phyloP scores from a whole-genome alignment of 1,284 basidiomycete species.

The Puccinia novopanici region DNA sequence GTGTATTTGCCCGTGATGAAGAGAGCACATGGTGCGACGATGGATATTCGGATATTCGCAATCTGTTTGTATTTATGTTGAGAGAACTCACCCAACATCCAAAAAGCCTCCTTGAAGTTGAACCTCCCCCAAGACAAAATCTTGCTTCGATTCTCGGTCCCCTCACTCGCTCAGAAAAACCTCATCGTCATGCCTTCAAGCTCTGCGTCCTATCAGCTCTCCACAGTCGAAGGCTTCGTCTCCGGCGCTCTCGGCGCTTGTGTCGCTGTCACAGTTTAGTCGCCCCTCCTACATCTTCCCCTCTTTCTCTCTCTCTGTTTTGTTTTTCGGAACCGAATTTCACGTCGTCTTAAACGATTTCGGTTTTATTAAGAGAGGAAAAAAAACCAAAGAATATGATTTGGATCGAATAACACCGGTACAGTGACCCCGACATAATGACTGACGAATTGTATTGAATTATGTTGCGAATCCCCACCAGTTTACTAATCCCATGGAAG shows the following conservation, averaged over 20 bases:
- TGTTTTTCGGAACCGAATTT: not conserved
- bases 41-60: too few relatives aligned
- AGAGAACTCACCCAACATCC: too few relatives aligned
- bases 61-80: too few relatives aligned
- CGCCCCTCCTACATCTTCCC: not conserved
- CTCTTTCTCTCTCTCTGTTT: not conserved
- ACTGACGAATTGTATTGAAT: not conserved
- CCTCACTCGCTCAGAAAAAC: too few relatives aligned
- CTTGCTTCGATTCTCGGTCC: too few relatives aligned
- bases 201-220: conserved; percentile 11
- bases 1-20: too few relatives aligned
- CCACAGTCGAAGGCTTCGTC: conserved; percentile 39
- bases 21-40: too few relatives aligned
- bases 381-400: not conserved
- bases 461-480: not conserved
- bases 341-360: not conserved
- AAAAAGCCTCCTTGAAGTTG: too few relatives aligned
- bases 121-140: too few relatives aligned
- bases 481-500: conserved; percentile 64
- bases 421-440: not conserved
- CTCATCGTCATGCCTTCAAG: not conserved
- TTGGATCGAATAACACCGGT: not conserved
- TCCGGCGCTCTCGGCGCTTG: conserved; percentile 49
- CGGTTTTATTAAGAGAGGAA: too few relatives aligned
- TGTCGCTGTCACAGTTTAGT: conserved; percentile 49